Base-by-base conservation (phyloP, 768 basidiomycete species). In the Pleurotus sapidus region DNA sequence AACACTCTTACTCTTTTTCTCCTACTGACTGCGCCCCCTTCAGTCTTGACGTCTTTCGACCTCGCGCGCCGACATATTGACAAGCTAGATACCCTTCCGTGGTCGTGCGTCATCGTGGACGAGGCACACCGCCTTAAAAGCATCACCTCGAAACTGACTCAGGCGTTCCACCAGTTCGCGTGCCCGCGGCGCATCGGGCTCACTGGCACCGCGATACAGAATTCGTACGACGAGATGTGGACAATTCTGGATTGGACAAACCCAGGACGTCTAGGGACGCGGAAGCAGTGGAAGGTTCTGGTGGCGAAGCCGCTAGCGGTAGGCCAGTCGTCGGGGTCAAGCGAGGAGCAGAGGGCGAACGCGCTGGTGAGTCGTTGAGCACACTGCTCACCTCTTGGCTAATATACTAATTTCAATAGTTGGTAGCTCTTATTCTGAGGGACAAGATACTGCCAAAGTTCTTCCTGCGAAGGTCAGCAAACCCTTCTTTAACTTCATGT, bases 81-180 rank as follows among this genome's bases (percentile, higher is more conserved):
- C 12, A 60, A 83, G 7, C 74, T 98, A 5, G 83, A 89, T 55
- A 77, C 79, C 46, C 76, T 93, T 46, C 77, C 85, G 7, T 89
- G 83, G 85, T 88, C 84, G 2, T 84, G 84, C 56, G 75, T 93
- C 56, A 78, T 90, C 46, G 85, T 94, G 4, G 96, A 98, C 63
- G 96, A 98, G 70, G 95, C 86, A 0, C 96, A 98, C 68, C 81
- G 84, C 2, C 79, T 96, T 64, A 98, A 98, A 73, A 95, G 94
- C 60, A 81, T 86, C 2, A 67, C 72, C 2, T 82, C 90, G 0
- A 81, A 84, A 59, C 82, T 86, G 3, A 85, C 89, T 0, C 46
- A 67, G n/a, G 88, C 93, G 0, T 86, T 88, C 57, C 84, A 88
- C 63, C 82, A 78, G 50, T 91, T 97, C 64, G 47, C 69, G 0